Evolutionary conservation across 2,329 filamentous ascomycete species (phyloP), one percentile per base, ranked within the genome.

Genomic region (Penicillium carneum): DNA sequence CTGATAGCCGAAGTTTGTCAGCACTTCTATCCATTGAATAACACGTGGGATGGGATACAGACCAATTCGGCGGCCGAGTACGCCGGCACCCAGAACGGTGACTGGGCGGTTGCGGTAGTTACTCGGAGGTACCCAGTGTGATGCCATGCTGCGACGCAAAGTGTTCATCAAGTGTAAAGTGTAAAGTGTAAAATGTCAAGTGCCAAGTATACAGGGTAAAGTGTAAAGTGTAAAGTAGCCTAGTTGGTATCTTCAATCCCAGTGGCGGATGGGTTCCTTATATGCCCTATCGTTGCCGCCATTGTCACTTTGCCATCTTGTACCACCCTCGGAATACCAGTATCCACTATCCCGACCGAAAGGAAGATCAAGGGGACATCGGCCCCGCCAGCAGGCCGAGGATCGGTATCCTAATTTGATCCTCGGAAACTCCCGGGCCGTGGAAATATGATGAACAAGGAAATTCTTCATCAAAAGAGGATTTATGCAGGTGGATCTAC

Each of bases 31-130:
- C 26, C 20, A 41, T 16, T 16, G 12, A 4, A 29, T 47, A 6
- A 29, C 10, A 52, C 14, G 10, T 14, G 2, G 18, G n/a, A 31
- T 11, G 45, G 6, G 34, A 50, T 16, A 26, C n/a, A 68, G 63
- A 67, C 76, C 79, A 3, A 81, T 69, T 7, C 79, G 76, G 11
- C 77, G 72, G 38, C 79, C 79, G 1, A 81, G 71, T 26, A 79
- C 76, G 11, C 79, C 79, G 2, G 76, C 78, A 1, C 79, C 79
- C 23, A 81, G 68, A n/a, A 81, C 67, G 6, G 74, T 70, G 3
- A 81, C 77, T 5, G 79, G 77, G 3, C 79, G 77, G 2, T 69
- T 68, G 3, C 71, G 63, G 61, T 78, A 75, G 52, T 72, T 60
- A 4, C 54, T 53, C 1, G 73, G 71, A 48, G 67, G 69, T 31